Base-by-base conservation (phyloP, 2,329 filamentous ascomycete genomes). In the Ophiostoma pallidulum region DNA sequence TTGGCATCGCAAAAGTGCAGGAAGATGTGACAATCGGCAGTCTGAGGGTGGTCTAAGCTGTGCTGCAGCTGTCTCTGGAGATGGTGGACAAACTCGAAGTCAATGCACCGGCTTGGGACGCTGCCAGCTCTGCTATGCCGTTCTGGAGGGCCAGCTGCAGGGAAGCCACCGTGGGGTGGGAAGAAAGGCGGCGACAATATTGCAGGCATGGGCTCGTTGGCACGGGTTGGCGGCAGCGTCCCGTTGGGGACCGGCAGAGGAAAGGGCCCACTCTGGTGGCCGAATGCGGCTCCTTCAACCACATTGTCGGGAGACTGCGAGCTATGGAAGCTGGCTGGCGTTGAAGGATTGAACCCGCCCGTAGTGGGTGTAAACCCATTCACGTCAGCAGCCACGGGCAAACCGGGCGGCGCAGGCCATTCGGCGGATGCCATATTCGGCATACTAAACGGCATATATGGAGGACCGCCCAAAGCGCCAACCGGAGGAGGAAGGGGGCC, bases 301-400 rank as follows among this genome's bases (percentile, higher is more conserved):
- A 32, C 24, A 14, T 48, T 48, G 36, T 55, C 53, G 9, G 53
- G 53, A 9, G 53, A 55, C 51, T 80, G 78, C 3, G 78, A 81
- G 31, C 72, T 77, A 47, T 79, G 78, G 56, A 78, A 78, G 60
- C 77, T 81, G 52, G 77, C 77, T 4, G 77, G 73, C 2, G 76
- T 78, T 1, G 73, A 70, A 2, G 77, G 73, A 3, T 71, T 73
- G 57, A 75, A 74, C 53, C 63, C 66, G 9, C 66, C 64, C 14
- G 61, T 53, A 31, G 60, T 60, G 10, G 47, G 48, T 0, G 31
- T 24, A 26, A 41, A 53, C 8, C 54, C 47, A 14, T 50, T 54
- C 29, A 48, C 22, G 2, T 51, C 52, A 10, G 35, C 28, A 6
- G 19, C 29, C 3, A 12, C 31, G 4, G 44, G 39, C 7, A 41